Percentiles rank a stretch among this genome's conserved stretches.
Conservation (phyloP, 1,139 yeast species). For the Geotrichum siamense region DNA sequence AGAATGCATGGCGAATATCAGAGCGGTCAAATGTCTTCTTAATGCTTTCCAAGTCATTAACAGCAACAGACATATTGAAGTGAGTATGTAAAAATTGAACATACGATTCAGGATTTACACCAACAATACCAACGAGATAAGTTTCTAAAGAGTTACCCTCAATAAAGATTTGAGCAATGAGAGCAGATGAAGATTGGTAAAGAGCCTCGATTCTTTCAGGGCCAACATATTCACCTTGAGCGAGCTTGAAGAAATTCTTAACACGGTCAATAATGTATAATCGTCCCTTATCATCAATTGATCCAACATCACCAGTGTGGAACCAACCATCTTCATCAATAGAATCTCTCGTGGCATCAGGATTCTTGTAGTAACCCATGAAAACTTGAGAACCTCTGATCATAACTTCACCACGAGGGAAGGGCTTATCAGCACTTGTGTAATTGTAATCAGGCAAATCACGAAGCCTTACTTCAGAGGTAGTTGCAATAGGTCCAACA, state of each 20-base stretch:
- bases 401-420: constrained; percentile 52
- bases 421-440: constrained; percentile 43
- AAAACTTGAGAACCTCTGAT: constrained; percentile 65
- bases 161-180: constrained; percentile 51
- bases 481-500: constrained; percentile 53
- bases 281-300: constrained; percentile 48
- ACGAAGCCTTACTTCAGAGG: constrained; percentile 52
- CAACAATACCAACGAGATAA: constrained; percentile 56
- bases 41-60: constrained; percentile 30
- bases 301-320: constrained; percentile 68
- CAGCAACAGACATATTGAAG: constrained; percentile 22
- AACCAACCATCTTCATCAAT: constrained; percentile 68
- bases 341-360: constrained; percentile 46
- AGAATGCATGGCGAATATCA: constrained; percentile 31
- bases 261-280: constrained; percentile 63
- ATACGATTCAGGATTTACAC: constrained; percentile 46
- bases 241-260: constrained; percentile 70
- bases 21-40: constrained; percentile 28
- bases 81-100: constrained; percentile 28
- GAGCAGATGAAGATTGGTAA: constrained; percentile 49
- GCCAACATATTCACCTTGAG: constrained; percentile 77
- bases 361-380: constrained; percentile 52
- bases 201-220: constrained; percentile 70
- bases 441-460: constrained; percentile 68
- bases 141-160: constrained; percentile 62